A percentile compares a stretch with the other conserved stretches of the same genome.
Conservation (phyloP, 2,329 filamentous ascomycete genomes). For the Cladosporium sp. region DNA sequence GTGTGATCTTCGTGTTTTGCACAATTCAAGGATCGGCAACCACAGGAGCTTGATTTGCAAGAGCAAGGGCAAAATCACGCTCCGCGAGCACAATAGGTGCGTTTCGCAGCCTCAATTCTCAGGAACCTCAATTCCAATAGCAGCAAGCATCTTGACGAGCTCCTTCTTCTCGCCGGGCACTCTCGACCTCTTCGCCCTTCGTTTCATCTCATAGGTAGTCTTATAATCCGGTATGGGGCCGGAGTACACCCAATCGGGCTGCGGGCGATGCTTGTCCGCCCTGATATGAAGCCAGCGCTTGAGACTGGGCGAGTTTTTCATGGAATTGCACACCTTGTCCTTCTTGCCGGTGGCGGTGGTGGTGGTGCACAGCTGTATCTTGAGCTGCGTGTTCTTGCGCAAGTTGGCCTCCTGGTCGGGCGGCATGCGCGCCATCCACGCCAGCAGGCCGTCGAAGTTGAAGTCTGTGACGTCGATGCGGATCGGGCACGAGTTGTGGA, state of each 20-base stretch:
- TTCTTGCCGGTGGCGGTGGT: conserved; percentile 11
- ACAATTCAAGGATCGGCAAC: too few species aligned
- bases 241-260: conserved; percentile 28
- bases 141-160: conserved; percentile 25
- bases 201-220: conserved; percentile 26
- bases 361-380: conserved; percentile 24
- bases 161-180: conserved; percentile 26
- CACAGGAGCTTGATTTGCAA: too few species aligned
- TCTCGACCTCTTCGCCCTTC: conserved; percentile 27
- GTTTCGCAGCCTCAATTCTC: not conserved
- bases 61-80: not conserved
- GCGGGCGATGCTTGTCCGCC: conserved; percentile 26
- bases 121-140: conserved; percentile 16
- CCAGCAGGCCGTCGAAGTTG: conserved; percentile 28
- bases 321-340: conserved; percentile 15
- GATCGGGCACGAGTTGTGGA: conserved; percentile 28
- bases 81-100: too few species aligned
- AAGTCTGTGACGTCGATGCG: conserved; percentile 29
- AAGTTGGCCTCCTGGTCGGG: conserved; percentile 25
- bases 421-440: conserved; percentile 27
- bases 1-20: too few species aligned
- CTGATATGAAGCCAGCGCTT: conserved; percentile 28
- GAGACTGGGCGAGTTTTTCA: conserved; percentile 18
- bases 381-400: conserved; percentile 25
- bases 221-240: conserved; percentile 23